A percentile compares a stretch with the other conserved stretches of the same genome.
Evolutionary conservation across 192 early-diverging fungal species (phyloP).

Genomic region (Coemansia sp.): DNA sequence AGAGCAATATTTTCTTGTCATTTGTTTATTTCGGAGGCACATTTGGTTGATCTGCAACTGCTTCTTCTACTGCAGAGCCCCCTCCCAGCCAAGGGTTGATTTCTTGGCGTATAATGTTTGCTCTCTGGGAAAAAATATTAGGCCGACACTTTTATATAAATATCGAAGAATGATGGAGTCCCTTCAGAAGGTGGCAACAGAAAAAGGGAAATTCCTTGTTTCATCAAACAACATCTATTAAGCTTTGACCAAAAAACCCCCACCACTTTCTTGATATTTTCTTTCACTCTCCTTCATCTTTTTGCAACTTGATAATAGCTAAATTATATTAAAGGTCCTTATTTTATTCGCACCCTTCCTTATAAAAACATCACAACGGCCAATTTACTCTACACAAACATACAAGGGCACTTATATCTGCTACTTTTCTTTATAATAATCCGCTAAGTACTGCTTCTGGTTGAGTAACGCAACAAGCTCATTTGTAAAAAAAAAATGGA

Average conservation of each 20-base stretch:
- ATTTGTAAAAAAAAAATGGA: constrained; percentile 30
- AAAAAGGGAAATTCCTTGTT: not conserved
- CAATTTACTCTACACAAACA: not conserved
- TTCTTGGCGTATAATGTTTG: not conserved
- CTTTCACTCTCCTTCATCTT: not conserved
- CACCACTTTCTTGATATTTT: not conserved
- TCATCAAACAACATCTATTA: not conserved
- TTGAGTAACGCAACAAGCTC: not conserved
- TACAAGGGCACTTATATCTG: not conserved
- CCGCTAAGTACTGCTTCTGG: not conserved
- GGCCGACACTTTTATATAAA: not conserved
- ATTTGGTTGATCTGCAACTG: not conserved
- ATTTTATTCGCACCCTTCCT: not conserved
- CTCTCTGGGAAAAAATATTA: not conserved
- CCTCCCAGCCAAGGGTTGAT: not conserved
- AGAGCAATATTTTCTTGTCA: not conserved
- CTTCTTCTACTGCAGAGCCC: not conserved
- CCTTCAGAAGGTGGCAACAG: not conserved
- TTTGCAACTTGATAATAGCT: not conserved
- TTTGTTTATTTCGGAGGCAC: not conserved
- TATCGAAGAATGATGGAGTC: not conserved
- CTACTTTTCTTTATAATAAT: not conserved
- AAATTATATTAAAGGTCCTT: not conserved
- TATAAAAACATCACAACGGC: not conserved
- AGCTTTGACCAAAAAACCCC: not conserved